Evolutionary conservation across 257 asterid genomes (phyloP), one percentile per base, ranked within the genome.

Genomic region (Pogostemon cablin): DNA sequence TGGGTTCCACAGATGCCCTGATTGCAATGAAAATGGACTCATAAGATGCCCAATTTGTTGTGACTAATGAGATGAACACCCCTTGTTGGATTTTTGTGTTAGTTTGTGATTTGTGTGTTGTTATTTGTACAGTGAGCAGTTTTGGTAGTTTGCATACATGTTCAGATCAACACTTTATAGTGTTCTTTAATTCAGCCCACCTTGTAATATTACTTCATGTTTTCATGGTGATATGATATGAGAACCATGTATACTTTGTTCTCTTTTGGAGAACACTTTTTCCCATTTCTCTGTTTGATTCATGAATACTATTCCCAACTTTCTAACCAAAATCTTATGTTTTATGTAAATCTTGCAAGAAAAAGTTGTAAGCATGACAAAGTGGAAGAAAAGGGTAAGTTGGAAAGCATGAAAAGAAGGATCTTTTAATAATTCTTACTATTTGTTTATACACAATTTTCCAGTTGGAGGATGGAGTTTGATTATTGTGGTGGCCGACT

Each of bases 1-100:
- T n/a, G 98, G 96, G 5, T 91, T 93, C 50, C 96, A 82, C 40
- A 78, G 93, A 52, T 93, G 96, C 59, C 96, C 93, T 0, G 87
- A 89, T 77, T 93, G 99, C 75, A 93, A 91, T 20, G 97, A 95
- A 59, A 95, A 88, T 68, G 98, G 97, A 3, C 95, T 95, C 1
- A 70, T 77, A 10, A 77, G 92, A 4, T 93, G 99, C 78, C 97
- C 96, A 2, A 54, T 86, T 77, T 89, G 95, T 71, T 91, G 93
- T 48, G 90, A 73, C 54, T 85, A 64, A 57, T 82, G 50, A 72
- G n/a, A 11, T 52, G 15, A 43, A 43, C 55, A 69, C 17, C 55
- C 58, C 9, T 50, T 12, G 15, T 34, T 37, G 7, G n/a, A 4
- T 46, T 67, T 58, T 48, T 48, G 53, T 25, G 41, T 17, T 40